Evolutionary conservation across 2,329 filamentous ascomycete species (phyloP).

Genomic region (Chrysoporthe deuterocubensis): DNA sequence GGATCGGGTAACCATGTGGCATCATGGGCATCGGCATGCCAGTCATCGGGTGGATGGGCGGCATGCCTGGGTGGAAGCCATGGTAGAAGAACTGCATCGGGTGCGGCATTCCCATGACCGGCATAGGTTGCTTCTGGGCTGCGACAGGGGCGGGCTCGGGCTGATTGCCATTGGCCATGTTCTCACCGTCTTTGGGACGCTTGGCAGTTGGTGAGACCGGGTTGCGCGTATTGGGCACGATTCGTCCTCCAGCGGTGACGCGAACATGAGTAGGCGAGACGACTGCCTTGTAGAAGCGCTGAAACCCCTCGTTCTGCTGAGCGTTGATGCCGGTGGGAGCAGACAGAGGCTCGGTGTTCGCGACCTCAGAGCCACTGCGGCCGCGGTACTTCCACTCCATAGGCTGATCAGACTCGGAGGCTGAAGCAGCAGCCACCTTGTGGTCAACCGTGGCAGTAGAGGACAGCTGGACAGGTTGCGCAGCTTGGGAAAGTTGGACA

Average conservation of each 20-base stretch:
- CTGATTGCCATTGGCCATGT: slow-evolving; percentile 25
- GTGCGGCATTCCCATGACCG: slow-evolving; percentile 35
- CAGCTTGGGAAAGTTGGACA: background rate
- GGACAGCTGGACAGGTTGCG: background rate
- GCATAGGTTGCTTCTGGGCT: slow-evolving; percentile 29
- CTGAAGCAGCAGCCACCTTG: background rate
- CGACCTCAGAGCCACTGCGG: slow-evolving; percentile 49
- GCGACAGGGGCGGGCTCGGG: slow-evolving; percentile 15
- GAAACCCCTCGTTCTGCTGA: slow-evolving; percentile 68
- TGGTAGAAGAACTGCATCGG: slow-evolving; percentile 33
- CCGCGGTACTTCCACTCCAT: slow-evolving; percentile 50
- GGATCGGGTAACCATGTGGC: slow-evolving; percentile 34
- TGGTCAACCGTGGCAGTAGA: background rate
- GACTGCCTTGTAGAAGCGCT: slow-evolving; percentile 70
- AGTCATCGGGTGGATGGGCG: slow-evolving; percentile 39
- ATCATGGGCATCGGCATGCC: slow-evolving; percentile 48
- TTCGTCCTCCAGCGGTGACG: slow-evolving; percentile 68
- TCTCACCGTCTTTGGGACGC: slow-evolving; percentile 48
- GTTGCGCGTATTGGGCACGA: slow-evolving; percentile 65
- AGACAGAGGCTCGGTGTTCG: slow-evolving; percentile 51
- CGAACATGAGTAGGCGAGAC: slow-evolving; percentile 69
- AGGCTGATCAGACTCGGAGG: slow-evolving; percentile 14
- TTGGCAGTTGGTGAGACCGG: slow-evolving; percentile 58
- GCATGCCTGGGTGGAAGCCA: slow-evolving; percentile 37
- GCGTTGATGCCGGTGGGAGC: slow-evolving; percentile 57